Conservation (phyloP, 192 early-diverging fungal genomes). For the Rhizoclosmatium globosum region DNA sequence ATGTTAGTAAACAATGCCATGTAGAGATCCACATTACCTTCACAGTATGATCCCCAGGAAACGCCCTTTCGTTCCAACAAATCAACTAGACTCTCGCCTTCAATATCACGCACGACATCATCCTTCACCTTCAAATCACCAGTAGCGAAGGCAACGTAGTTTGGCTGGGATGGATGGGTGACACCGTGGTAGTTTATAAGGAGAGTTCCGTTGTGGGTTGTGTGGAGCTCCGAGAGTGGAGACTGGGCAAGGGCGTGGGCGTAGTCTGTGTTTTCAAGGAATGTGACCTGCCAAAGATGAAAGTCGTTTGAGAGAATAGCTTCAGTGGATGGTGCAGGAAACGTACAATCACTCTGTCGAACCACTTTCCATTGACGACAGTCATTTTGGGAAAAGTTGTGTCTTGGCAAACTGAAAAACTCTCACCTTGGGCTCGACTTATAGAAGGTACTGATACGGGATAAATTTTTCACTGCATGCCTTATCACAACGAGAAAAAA, state of each 20-base stretch:
- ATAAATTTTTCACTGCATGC: too few species aligned
- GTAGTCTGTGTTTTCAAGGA: constrained; percentile 52
- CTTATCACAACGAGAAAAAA: too few species aligned
- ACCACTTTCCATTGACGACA: background rate
- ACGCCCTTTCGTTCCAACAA: constrained; percentile 61
- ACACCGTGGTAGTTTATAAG: constrained; percentile 66
- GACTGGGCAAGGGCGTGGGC: constrained; percentile 34
- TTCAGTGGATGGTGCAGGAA: background rate
- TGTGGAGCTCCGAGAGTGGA: background rate
- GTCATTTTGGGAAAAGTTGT: too few species aligned
- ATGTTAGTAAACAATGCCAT: background rate
- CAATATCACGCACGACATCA: constrained; percentile 6
- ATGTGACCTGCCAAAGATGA: background rate
- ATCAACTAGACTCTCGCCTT: constrained; percentile 34
- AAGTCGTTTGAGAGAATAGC: background rate
- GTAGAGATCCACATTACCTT: constrained; percentile 22
- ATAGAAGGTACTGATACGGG: too few species aligned
- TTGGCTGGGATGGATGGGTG: constrained; percentile 74
- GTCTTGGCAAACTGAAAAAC: too few species aligned
- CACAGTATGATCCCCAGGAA: constrained; percentile 70
- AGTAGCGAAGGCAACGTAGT: constrained; percentile 70
- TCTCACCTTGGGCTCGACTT: too few species aligned
- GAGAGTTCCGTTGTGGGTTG: constrained; percentile 47
- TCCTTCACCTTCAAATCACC: constrained; percentile 32
- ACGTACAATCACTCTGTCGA: background rate